Evolutionary conservation across 345 rosid species (phyloP), one percentile per base, ranked within the genome.

Genomic region (Fremontodendron californicum): DNA sequence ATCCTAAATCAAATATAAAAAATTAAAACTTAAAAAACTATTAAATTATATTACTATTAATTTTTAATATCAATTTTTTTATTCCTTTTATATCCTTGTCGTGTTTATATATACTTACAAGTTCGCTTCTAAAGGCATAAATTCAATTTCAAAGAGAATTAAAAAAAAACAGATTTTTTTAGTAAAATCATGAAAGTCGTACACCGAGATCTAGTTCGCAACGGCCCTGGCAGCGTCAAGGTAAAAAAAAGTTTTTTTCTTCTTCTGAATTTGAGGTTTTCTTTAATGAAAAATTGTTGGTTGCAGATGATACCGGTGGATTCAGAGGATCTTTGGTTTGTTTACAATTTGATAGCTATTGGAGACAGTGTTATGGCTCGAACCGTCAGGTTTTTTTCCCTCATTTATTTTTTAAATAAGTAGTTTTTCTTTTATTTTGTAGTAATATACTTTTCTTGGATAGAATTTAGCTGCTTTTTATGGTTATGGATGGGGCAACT

Each of bases 321-420:
- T 84, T 81, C 97, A 0, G 99, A 93, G 75, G 99, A 96, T 87
- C 87, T 96, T 54, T 96, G 98, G 99, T 88, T 84, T 63, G 96
- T 87, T 80, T 93, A 95, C 78, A 95, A 95, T 83, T 80, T 95
- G 77, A 88, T 95, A 73, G 82, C 97, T 75, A 72, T 76, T 6
- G 94, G 94, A 23, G 98, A 95, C 81, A 66, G 84, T 25, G 96
- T 95, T 15, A 90, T 90, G 99, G 90, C 99, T 43, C 87, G 82
- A 78, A 95, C 99, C 54, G 96, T 95, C 75, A 90, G 99, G 99
- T 48, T 33, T 13, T 9, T 2, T 19, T 11, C 19, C 25, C 37
- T 40, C 9, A 19, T 2, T 43, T n/a, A n/a, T n/a, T 45, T 42
- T 23, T 42, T 27, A 46, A 15, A 15, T 23, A 33, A 33, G 35